These are phyloP conservation scores for Aspergillus sp. DNA, from an alignment of 2,329 filamentous ascomycete species.

Conservation along the genomic window DNA sequence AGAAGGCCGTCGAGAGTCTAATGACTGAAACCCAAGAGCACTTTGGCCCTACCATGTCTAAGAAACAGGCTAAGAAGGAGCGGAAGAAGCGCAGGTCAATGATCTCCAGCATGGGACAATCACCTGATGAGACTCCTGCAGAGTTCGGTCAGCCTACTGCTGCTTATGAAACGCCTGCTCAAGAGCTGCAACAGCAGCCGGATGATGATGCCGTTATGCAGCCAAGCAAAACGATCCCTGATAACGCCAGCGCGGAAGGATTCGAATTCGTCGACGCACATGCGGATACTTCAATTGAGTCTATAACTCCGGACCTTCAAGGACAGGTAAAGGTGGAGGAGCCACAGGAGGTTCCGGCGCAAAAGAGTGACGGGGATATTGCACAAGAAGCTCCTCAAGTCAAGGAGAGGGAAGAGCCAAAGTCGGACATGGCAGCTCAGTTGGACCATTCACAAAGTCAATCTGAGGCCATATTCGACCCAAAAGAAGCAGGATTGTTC, in stretches of 20 bases:
- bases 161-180: no score
- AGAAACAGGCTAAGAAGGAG: conserved; percentile 34
- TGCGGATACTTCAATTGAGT: no score
- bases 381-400: not conserved
- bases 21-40: not conserved
- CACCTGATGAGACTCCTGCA: no score
- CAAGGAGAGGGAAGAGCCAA: not conserved
- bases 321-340: conserved; percentile 2
- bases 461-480: conserved; percentile 4
- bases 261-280: no score
- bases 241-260: no score
- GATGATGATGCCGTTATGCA: no score
- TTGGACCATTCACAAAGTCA: not conserved
- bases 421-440: not conserved
- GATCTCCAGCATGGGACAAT: no score
- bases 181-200: no score
- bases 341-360: conserved; percentile 13
- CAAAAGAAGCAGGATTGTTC: conserved; percentile 4
- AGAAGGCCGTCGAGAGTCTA: not conserved
- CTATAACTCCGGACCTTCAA: no score
- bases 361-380: conserved; percentile 5
- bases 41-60: conserved; percentile 10
- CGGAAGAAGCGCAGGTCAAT: conserved; percentile 18
- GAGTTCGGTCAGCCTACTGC: no score
- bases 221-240: no score